Conservation (phyloP, 495 filamentous ascomycete species). For the Talaromyces liani region DNA sequence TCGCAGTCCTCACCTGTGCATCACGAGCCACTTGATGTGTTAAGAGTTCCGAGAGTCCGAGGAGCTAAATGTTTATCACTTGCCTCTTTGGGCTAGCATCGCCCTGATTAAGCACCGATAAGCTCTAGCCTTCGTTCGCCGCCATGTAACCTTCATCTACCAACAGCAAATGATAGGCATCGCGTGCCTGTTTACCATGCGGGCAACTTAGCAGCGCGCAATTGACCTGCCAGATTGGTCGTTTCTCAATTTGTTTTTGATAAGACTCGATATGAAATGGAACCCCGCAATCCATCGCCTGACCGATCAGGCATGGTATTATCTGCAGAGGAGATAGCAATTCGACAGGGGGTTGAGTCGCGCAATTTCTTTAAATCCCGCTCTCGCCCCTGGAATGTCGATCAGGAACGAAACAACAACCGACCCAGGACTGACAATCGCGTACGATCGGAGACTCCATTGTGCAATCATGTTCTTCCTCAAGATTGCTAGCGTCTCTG, state of each 20-base stretch:
- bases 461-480: conserved; percentile 5
- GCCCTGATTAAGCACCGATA: neutral
- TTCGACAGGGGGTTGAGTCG: neutral
- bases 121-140: neutral
- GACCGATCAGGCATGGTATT: neutral
- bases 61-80: neutral
- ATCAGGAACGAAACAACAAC: neutral
- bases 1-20: neutral
- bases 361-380: neutral
- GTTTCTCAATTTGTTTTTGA: neutral
- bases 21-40: neutral
- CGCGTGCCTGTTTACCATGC: neutral
- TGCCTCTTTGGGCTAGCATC: neutral
- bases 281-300: neutral
- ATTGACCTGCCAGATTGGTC: neutral
- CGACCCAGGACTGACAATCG: neutral
- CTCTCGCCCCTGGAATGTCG: neutral
- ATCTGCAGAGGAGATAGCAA: neutral
- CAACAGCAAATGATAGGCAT: neutral
- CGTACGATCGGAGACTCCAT: neutral
- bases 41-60: neutral
- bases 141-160: conserved; percentile 3
- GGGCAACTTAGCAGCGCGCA: neutral
- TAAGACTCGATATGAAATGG: neutral
- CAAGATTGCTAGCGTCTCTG: conserved; percentile 8